Evolutionary conservation across 345 rosid species (phyloP).

Genomic region (Salix exigua): DNA sequence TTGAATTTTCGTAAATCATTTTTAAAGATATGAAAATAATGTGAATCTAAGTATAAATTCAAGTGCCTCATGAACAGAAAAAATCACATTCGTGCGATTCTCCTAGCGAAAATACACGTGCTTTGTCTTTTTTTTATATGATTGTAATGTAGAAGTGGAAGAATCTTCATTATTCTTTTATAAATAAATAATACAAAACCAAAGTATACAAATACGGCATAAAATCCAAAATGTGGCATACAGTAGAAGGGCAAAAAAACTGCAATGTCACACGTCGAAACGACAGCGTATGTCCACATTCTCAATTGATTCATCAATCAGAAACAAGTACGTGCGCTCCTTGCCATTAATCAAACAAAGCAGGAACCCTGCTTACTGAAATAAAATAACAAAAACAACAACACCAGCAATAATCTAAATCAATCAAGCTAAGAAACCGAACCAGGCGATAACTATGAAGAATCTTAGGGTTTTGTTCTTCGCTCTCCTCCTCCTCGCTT

Average conservation of each 20-base stretch:
- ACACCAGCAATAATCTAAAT: background rate
- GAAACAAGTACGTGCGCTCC: background rate
- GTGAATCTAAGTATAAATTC: no score
- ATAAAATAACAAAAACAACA: no score
- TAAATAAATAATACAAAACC: no score
- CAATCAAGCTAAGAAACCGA: background rate
- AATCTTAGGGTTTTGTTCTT: constrained; percentile 57
- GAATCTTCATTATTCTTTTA: no score
- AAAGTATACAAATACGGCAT: no score
- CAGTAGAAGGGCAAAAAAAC: background rate
- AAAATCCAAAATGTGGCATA: background rate
- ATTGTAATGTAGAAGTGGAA: no score
- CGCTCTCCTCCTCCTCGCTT: constrained; percentile 63
- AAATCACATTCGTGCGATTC: no score
- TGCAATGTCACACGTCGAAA: background rate
- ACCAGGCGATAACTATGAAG: constrained; percentile 27
- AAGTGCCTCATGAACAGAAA: no score
- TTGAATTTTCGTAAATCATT: no score
- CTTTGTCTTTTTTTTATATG: no score
- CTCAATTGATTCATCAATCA: background rate
- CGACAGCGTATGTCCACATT: background rate
- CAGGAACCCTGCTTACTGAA: background rate
- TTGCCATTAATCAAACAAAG: background rate
- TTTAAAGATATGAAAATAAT: no score
- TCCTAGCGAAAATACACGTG: no score